A percentile compares a stretch with the other conserved stretches of the same genome.
Evolutionary conservation across 148 eudicot species (phyloP).

Genomic region (Rhododendron mucronatum): DNA sequence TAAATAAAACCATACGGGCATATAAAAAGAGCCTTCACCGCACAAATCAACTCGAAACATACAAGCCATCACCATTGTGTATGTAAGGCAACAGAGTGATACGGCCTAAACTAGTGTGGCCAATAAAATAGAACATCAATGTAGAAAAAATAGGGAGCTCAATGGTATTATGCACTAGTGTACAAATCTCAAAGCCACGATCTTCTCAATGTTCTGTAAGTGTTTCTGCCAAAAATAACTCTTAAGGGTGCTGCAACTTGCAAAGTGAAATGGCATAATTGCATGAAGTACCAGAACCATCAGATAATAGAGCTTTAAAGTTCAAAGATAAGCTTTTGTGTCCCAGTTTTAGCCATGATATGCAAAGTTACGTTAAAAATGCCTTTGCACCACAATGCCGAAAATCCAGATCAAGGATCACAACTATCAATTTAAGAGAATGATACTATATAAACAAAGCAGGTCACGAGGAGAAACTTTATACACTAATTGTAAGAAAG

Average conservation of each 20-base stretch:
- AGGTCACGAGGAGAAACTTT: neutral
- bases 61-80: neutral
- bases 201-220: neutral
- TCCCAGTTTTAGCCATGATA: neutral
- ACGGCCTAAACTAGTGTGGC: neutral
- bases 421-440: neutral
- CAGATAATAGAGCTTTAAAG: neutral
- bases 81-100: neutral
- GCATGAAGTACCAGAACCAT: constrained; percentile 1
- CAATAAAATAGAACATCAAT: neutral
- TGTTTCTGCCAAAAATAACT: neutral
- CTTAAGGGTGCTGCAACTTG: neutral
- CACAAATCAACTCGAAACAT: neutral
- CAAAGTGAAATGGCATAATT: neutral
- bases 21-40: neutral
- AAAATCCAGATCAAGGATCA: neutral
- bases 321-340: neutral
- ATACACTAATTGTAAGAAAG: neutral
- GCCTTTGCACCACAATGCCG: neutral
- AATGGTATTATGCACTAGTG: neutral
- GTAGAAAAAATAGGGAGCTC: neutral
- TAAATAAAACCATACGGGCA: neutral
- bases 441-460: neutral
- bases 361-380: neutral
- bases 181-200: neutral